Base-by-base conservation (phyloP, 192 early-diverging fungal genomes). In the Linnemannia elongata region DNA sequence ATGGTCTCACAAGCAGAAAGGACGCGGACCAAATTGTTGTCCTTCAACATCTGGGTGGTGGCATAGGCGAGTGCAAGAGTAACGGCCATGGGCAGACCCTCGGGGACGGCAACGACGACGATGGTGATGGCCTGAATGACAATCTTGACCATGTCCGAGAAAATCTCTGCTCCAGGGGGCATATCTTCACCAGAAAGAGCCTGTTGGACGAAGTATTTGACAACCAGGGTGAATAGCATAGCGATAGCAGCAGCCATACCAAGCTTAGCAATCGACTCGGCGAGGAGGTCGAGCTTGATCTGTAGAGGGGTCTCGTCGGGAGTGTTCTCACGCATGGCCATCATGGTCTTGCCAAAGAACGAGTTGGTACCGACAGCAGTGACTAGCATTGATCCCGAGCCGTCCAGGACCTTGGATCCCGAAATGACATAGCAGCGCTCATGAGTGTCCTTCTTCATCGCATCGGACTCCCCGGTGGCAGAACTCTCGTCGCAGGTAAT, bases 191-290 rank as follows among this genome's bases (percentile, higher is more conserved):
- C 82, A 30, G 88, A 88, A 10, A 94, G 60, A 5, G 93, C 88
- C 60, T 85, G 87, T 57, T 87, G 83, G 69, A 94, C 85, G 60
- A 94, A 89, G 82, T 92, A 93, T 83, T 94, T 94, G 77, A 93
- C 79, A 2, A 91, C 82, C 74, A 94, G 88, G 4, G 91, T 92
- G 45, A 97, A 79, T 57, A 99, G 89, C 93, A 99, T 96, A 49
- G 94, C 73, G 22, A 95, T 73, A 20, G 97, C 95, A 66, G 93
- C 94, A 74, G 91, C 92, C 82, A 96, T 91, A 49, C 97, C 98
- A 85, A 97, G 94, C 87, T 97, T 97, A 72, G 97, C 97, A 82
- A 99, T 99, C 79, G 95, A 89, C 83, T 99, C 96, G 17, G 97
- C 97, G 27, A 99, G 90, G 42, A 89, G 82, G 52, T 95, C 95